phyloP scores from a whole-genome alignment of 2,329 filamentous ascomycete species.

The Emmonsiellopsis sp. region DNA sequence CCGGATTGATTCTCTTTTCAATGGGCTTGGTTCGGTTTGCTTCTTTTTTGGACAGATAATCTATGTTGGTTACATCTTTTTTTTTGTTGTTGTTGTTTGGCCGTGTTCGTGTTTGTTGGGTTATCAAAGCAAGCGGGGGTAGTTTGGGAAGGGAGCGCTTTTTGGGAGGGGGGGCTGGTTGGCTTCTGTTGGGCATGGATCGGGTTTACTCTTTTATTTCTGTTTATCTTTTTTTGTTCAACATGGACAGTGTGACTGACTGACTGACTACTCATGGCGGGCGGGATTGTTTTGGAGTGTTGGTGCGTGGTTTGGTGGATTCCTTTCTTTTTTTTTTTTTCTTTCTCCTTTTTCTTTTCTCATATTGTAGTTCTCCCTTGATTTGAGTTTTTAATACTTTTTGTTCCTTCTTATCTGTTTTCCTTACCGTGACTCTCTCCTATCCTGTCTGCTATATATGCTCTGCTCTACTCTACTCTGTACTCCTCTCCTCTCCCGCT shows the following conservation, averaged over 20 bases:
- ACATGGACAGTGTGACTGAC: background rate
- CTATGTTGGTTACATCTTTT: slow-evolving; percentile 1
- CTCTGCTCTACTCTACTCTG: too few relatives aligned
- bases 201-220: background rate
- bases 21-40: slow-evolving; percentile 4
- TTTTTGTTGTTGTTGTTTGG: background rate
- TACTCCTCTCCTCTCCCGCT: too few relatives aligned
- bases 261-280: background rate
- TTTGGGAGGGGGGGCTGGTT: background rate
- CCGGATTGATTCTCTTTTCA: background rate
- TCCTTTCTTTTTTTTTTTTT: slow-evolving; percentile 20
- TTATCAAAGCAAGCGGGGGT: background rate
- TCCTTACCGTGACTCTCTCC: too few relatives aligned
- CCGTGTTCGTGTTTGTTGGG: background rate
- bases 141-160: background rate
- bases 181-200: slow-evolving; percentile 1
- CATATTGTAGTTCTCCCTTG: slow-evolving; percentile 18
- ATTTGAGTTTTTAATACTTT: slow-evolving; percentile 1
- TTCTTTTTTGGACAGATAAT: slow-evolving; percentile 2
- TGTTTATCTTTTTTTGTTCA: slow-evolving; percentile 1
- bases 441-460: too few relatives aligned
- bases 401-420: background rate
- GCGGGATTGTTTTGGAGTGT: background rate
- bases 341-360: slow-evolving; percentile 13
- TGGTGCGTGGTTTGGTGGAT: slow-evolving; percentile 2